A percentile compares a stretch with the other conserved stretches of the same genome.
These are phyloP conservation scores for Daldinia grandis DNA, from an alignment of 495 filamentous ascomycete genomes.

Conservation along the genomic window DNA sequence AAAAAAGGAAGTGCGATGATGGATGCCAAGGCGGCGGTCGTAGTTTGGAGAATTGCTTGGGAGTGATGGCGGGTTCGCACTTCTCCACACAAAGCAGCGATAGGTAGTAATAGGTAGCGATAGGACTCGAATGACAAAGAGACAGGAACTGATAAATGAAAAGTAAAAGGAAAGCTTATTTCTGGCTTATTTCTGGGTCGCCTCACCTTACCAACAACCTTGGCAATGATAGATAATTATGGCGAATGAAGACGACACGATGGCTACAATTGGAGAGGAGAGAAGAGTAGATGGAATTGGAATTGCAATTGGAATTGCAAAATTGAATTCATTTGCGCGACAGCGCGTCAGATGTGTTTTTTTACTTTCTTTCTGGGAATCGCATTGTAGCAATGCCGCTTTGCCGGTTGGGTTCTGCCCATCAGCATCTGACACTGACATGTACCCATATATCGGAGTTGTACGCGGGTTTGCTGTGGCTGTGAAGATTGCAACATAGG, in stretches of 20 bases:
- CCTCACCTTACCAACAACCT: conserved; percentile 7
- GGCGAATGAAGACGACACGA: background rate
- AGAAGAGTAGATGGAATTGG: background rate
- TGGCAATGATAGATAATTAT: conserved; percentile 10
- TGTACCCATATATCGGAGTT: background rate
- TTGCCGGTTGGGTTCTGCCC: conserved; percentile 27
- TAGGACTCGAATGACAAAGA: conserved; percentile 19
- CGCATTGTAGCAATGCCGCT: conserved; percentile 17
- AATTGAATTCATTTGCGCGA: conserved; percentile 3
- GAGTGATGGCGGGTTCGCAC: conserved; percentile 11
- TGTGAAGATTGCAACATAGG: conserved; percentile 23
- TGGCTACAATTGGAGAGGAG: background rate
- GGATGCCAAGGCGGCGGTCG: conserved; percentile 40
- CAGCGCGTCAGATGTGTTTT: conserved; percentile 7
- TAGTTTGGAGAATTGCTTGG: conserved; percentile 9
- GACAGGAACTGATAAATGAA: conserved; percentile 27
- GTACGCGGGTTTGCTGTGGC: conserved; percentile 15
- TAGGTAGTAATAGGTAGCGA: background rate
- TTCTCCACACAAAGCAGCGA: conserved; percentile 23
- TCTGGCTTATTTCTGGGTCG: background rate
- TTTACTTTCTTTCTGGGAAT: background rate
- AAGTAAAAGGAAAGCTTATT: background rate
- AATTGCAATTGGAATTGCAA: conserved; percentile 1
- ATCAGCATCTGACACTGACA: background rate
- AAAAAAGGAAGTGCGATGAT: conserved; percentile 27